phyloP scores from a whole-genome alignment of 495 filamentous ascomycete species.

The Lophiotrema nucula region DNA sequence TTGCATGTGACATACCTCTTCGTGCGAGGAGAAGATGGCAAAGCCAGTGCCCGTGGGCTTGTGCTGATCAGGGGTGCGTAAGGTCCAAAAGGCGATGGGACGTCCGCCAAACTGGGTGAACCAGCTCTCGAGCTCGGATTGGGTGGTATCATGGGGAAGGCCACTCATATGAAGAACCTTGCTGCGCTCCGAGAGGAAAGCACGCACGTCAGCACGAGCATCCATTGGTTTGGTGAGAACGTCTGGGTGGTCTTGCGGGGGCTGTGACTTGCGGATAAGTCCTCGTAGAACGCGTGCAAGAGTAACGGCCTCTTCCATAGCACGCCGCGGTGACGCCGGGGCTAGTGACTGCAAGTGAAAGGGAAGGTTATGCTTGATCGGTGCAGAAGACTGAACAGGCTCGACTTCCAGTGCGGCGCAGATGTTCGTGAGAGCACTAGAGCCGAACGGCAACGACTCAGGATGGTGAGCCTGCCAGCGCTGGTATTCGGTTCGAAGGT shows the following conservation, averaged over 20 bases:
- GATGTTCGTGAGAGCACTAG: slow-evolving; percentile 92
- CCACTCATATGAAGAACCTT: slow-evolving; percentile 98
- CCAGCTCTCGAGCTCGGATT: slow-evolving; percentile 98
- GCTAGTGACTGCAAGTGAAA: slow-evolving; percentile 97
- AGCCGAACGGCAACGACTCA: slow-evolving; percentile 93
- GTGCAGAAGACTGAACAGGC: slow-evolving; percentile 91
- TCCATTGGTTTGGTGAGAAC: slow-evolving; percentile 94
- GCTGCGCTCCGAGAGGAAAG: slow-evolving; percentile 90
- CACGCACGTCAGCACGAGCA: slow-evolving; percentile 92
- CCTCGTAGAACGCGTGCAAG: slow-evolving; percentile 88
- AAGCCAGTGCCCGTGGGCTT: slow-evolving; percentile 98
- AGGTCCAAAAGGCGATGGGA: slow-evolving; percentile 98
- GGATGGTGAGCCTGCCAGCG: slow-evolving; percentile 98
- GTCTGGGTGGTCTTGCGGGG: slow-evolving; percentile 87
- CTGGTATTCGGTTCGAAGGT: slow-evolving; percentile 94
- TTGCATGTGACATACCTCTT: slow-evolving; percentile 76
- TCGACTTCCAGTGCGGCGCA: slow-evolving; percentile 97
- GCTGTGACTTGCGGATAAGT: slow-evolving; percentile 92
- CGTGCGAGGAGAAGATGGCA: slow-evolving; percentile 96
- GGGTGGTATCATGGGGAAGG: slow-evolving; percentile 94
- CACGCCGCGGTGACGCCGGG: slow-evolving; percentile 92
- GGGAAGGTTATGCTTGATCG: slow-evolving; percentile 97
- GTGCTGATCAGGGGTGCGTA: slow-evolving; percentile 96
- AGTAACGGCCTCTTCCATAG: slow-evolving; percentile 96
- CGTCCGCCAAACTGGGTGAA: slow-evolving; percentile 98